Base-by-base conservation (phyloP, 371 early-diverging fungal genomes). In the Mortierella sp. region DNA sequence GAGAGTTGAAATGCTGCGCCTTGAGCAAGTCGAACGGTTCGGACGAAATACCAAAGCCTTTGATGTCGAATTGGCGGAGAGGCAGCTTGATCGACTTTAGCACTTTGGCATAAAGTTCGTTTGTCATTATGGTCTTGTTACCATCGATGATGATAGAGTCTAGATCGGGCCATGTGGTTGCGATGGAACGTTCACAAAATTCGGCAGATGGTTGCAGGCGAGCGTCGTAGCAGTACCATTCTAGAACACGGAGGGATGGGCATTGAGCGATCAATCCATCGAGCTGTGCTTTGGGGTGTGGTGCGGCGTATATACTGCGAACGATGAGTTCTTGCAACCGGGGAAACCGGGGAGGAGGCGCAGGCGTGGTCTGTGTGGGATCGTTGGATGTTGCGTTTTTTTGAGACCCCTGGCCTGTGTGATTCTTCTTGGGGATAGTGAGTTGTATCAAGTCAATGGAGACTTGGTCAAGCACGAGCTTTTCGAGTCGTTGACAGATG, bases 401-500 rank as follows among this genome's bases (percentile, higher is more conserved):
- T 38, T 38, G 38, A 5, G 30, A 28, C 53, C 26, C 2, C 38
- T 16, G 42, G 3, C 18, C 16, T 42, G 1, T 13, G 28, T 28
- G 27, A 10, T 61, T 53, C 14, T 18, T 30, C 18, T 10, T 42
- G 18, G 8, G 18, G 6, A 18, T 10, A 3, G 41, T 7, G 1
- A 41, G 50, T 8, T 39, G 41, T 12, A 26, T 47, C 13, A 58
- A 31, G 7, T 62, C 54, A n/a, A 69, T 28, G 3, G 16, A 3
- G 16, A 56, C 51, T 16, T 41, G 24, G 12, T 53, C 58, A n/a
- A 69, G 14, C 18, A n/a, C 27, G 26, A 69, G 27, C 0, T 14
- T 45, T 41, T 69, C 69, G 2, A 69, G 41, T 23, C 61, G 39
- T 14, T 56, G 52, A 41, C 63, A 57, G 23, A 53, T 39, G 18